phyloP scores from a whole-genome alignment of 1,284 basidiomycete genomes.

The Ustilago lituana region DNA sequence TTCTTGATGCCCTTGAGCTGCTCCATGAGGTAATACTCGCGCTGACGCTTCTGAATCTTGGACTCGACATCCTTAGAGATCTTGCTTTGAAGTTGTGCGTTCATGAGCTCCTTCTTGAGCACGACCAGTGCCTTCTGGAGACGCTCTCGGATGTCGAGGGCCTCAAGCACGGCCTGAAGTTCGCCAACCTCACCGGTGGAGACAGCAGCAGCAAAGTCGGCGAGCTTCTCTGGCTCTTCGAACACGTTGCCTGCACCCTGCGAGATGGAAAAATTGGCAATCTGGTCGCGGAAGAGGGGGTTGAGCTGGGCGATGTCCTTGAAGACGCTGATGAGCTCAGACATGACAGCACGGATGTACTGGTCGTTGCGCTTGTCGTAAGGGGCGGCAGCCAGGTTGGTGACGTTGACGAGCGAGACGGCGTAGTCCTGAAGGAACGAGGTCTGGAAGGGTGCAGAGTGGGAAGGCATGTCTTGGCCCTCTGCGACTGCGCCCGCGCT shows the following conservation, averaged over 20 bases:
- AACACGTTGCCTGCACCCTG: constrained; percentile 97
- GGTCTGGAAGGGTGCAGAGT: constrained; percentile 75
- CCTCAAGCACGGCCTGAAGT: constrained; percentile 92
- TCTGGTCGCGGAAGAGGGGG: constrained; percentile 97
- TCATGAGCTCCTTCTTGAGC: constrained; percentile 97
- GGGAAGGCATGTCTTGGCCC: constrained; percentile 50
- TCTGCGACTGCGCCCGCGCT: constrained; percentile 7
- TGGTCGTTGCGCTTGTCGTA: constrained; percentile 80
- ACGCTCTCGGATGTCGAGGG: constrained; percentile 84
- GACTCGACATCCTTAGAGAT: constrained; percentile 92
- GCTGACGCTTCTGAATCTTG: constrained; percentile 95
- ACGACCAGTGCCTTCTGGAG: constrained; percentile 90
- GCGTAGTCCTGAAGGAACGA: constrained; percentile 89
- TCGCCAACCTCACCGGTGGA: constrained; percentile 89
- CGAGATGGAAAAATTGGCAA: constrained; percentile 94
- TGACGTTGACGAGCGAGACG: constrained; percentile 89
- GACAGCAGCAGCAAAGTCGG: constrained; percentile 96
- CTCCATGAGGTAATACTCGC: constrained; percentile 98
- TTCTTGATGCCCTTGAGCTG: constrained; percentile 99
- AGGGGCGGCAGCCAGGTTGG: constrained; percentile 80
- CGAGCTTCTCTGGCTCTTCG: constrained; percentile 96
- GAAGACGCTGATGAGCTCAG: constrained; percentile 95
- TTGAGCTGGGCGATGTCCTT: constrained; percentile 98
- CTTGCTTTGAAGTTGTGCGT: constrained; percentile 93
- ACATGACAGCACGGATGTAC: constrained; percentile 93